Base-by-base conservation (phyloP, 2,329 filamentous ascomycete genomes). In the Penicillium brevicompactum region DNA sequence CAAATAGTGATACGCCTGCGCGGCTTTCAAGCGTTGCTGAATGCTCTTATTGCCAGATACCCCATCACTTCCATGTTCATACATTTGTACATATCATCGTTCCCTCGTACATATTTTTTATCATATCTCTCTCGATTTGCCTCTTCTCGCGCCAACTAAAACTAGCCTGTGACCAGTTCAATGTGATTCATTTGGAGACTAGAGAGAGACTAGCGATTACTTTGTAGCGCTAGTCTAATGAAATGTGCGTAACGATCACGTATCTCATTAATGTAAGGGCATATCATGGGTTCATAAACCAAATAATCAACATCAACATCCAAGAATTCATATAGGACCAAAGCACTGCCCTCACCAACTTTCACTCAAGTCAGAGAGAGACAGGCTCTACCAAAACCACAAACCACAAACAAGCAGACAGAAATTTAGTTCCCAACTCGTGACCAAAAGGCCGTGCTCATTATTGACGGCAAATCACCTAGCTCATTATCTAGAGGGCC, bases 1-100 rank as follows among this genome's bases (percentile, higher is more conserved):
- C 37, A 58, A 57, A 7, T 34, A 49, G 47, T 52, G 75, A 73
- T 40, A 14, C 16, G 18, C 11, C 24, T 48, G 31, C 46, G 11
- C 27, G 46, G 3, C 30, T 50, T 9, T 55, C 18, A 50, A 22
- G 21, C 42, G 14, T 49, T 6, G 31, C 30, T 18, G 27, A 34
- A 38, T n/a, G 41, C 21, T 45, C 30, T 22, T 43, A 31, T 42
- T 47, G 46, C 34, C 50, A 43, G 37, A 53, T 53, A 53, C 50
- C 50, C 50, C 40, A 11, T 48, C 43, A 18, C 40, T 52, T 46
- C 22, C 32, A 41, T 46, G 9, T 10, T 14, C 40, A 41, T 7
- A 27, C 38, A 8, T 38, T 24, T 48, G 32, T 8, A 48, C 21
- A 24, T 40, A 11, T 18, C 8, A 11, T 45, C 32, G 14, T 45